phyloP scores from a whole-genome alignment of 495 filamentous ascomycete species.

The Neurospora cerealis region DNA sequence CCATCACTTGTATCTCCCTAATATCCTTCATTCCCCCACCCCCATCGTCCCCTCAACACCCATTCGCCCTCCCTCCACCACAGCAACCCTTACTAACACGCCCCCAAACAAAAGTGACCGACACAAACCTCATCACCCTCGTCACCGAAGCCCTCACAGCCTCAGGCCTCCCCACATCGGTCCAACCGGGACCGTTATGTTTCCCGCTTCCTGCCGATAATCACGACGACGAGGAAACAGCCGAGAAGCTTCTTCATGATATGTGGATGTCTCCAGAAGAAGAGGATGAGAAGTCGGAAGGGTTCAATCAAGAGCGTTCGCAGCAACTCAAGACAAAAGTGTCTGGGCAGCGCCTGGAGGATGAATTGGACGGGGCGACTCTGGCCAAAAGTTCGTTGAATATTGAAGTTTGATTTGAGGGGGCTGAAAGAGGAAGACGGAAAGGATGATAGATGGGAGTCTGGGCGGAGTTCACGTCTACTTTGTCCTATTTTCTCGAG shows the following conservation, averaged over 20 bases:
- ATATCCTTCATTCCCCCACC: too few species aligned
- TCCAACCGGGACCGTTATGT: background rate
- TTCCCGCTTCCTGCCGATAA: background rate
- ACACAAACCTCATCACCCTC: background rate
- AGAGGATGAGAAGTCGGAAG: too few species aligned
- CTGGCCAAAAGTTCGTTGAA: background rate
- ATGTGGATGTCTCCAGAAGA: background rate
- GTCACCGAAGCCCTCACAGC: background rate
- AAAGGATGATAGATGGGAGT: too few species aligned
- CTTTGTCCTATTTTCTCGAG: background rate
- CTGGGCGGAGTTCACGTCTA: background rate
- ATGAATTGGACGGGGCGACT: background rate
- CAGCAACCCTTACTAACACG: too few species aligned
- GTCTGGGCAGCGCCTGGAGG: too few species aligned
- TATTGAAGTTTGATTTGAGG: background rate
- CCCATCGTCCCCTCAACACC: too few species aligned
- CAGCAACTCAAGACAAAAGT: too few species aligned
- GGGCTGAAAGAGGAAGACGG: background rate
- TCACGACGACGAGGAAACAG: too few species aligned
- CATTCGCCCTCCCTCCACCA: too few species aligned
- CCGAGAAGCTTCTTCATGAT: background rate
- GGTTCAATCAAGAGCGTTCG: too few species aligned
- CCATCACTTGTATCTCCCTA: too few species aligned
- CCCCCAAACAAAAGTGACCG: too few species aligned
- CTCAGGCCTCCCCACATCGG: background rate